Percentiles rank a stretch among this genome's conserved stretches.
Conservation (phyloP, 352 stramenopile species). For the Phytophthora sojae region DNA sequence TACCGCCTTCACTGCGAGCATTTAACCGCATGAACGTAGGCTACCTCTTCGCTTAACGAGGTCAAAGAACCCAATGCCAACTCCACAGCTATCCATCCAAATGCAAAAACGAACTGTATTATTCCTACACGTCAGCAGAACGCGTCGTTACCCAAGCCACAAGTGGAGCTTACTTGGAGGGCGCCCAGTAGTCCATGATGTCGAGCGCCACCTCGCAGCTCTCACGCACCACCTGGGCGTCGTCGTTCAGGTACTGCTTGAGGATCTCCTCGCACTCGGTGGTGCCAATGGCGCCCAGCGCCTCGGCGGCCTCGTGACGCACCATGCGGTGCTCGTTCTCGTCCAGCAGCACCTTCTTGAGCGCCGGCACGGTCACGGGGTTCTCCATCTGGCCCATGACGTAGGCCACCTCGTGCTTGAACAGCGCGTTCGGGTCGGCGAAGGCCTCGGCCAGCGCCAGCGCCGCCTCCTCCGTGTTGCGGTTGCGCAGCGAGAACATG, state of each 20-base stretch:
- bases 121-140: conserved; percentile 30
- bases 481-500: conserved; percentile 99
- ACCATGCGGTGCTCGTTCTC: conserved; percentile 96
- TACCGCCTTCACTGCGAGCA: conserved; percentile 54
- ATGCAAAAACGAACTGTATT: conserved; percentile 39
- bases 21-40: conserved; percentile 72
- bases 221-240: conserved; percentile 93
- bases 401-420: conserved; percentile 94
- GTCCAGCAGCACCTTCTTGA: conserved; percentile 92
- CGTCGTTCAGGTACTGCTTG: conserved; percentile 67
- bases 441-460: conserved; percentile 81
- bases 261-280: conserved; percentile 93
- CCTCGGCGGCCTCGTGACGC: conserved; percentile 97
- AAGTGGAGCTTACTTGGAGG: conserved; percentile 50
- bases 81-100: not conserved
- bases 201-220: conserved; percentile 97
- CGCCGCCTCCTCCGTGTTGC: conserved; percentile 90
- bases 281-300: conserved; percentile 95
- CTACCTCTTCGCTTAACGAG: conserved; percentile 60
- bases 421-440: conserved; percentile 82
- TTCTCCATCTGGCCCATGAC: conserved; percentile 96
- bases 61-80: no score
- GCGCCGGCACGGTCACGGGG: conserved; percentile 80
- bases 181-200: conserved; percentile 97
- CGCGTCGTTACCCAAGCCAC: conserved; percentile 2